These are phyloP conservation scores for Zygoascus ofunaensis DNA, from an alignment of 805 yeast genomes.

Conservation along the genomic window DNA sequence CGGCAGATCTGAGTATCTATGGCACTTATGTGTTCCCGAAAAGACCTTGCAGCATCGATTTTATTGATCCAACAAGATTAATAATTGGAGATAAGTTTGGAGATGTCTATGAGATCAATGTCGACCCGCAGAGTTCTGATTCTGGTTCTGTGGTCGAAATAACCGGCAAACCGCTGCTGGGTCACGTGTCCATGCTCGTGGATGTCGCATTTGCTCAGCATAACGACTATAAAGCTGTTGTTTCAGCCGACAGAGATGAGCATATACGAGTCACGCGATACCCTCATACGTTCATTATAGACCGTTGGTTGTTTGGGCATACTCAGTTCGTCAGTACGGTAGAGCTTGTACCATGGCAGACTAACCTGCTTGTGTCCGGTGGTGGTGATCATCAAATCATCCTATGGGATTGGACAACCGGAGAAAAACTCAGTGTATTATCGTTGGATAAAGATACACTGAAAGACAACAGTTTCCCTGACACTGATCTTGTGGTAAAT, in stretches of 20 bases:
- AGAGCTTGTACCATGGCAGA: conserved; percentile 44
- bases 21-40: conserved; percentile 66
- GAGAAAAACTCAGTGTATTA: conserved; percentile 26
- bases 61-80: conserved; percentile 37
- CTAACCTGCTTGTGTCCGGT: conserved; percentile 55
- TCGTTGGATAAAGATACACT: conserved; percentile 44
- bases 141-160: not conserved
- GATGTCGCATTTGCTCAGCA: conserved; percentile 44
- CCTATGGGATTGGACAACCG: conserved; percentile 72
- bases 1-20: conserved; percentile 37
- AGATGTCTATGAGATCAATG: conserved; percentile 67
- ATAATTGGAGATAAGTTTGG: conserved; percentile 93
- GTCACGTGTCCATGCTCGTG: conserved; percentile 97
- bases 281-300: conserved; percentile 70
- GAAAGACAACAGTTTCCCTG: conserved; percentile 36
- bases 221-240: conserved; percentile 41
- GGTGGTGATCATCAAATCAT: conserved; percentile 81
- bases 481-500: conserved; percentile 36
- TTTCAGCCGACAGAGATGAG: conserved; percentile 92
- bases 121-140: conserved; percentile 17
- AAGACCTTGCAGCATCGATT: conserved; percentile 78
- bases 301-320: conserved; percentile 82
- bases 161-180: conserved; percentile 57
- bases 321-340: conserved; percentile 68
- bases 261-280: conserved; percentile 78